These are phyloP conservation scores for Epicoccum nigrum DNA, from an alignment of 2,329 filamentous ascomycete species.

Conservation along the genomic window DNA sequence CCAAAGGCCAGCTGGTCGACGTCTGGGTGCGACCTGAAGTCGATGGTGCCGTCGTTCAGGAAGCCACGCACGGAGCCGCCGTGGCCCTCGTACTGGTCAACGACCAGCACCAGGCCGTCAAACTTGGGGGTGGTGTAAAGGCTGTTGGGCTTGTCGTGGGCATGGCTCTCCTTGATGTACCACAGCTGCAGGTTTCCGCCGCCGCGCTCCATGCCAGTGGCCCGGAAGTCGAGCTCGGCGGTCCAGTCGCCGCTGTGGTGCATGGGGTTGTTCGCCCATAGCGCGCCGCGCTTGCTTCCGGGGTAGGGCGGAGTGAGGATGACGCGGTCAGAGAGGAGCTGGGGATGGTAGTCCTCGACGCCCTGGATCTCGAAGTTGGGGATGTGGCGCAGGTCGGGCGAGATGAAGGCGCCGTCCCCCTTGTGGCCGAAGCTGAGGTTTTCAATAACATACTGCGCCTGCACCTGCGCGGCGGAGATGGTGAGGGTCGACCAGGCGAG, in stretches of 20 bases:
- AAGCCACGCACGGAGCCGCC: constrained; percentile 88
- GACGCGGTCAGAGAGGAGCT: constrained; percentile 82
- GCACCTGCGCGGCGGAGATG: constrained; percentile 62
- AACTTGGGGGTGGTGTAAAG: constrained; percentile 86
- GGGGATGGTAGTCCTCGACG: constrained; percentile 62
- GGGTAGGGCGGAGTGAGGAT: constrained; percentile 89
- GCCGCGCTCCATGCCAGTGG: constrained; percentile 81
- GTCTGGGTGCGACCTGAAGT: constrained; percentile 76
- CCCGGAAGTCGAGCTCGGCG: constrained; percentile 85
- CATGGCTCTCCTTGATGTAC: constrained; percentile 75
- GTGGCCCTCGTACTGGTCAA: constrained; percentile 81
- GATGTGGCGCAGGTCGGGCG: constrained; percentile 62
- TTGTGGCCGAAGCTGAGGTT: constrained; percentile 79
- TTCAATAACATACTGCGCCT: constrained; percentile 72
- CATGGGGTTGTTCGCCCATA: constrained; percentile 73
- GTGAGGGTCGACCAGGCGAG: constrained; percentile 52
- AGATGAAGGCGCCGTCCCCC: constrained; percentile 67
- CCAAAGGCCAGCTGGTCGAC: constrained; percentile 90
- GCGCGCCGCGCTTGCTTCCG: constrained; percentile 80
- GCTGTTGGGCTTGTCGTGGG: constrained; percentile 71
- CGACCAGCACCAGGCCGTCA: constrained; percentile 85
- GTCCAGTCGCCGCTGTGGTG: constrained; percentile 75
- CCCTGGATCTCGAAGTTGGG: constrained; percentile 61
- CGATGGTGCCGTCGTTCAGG: constrained; percentile 85
- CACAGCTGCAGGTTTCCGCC: constrained; percentile 93